Base-by-base conservation (phyloP, 306 rosid genomes). In the Vicia sativa region DNA sequence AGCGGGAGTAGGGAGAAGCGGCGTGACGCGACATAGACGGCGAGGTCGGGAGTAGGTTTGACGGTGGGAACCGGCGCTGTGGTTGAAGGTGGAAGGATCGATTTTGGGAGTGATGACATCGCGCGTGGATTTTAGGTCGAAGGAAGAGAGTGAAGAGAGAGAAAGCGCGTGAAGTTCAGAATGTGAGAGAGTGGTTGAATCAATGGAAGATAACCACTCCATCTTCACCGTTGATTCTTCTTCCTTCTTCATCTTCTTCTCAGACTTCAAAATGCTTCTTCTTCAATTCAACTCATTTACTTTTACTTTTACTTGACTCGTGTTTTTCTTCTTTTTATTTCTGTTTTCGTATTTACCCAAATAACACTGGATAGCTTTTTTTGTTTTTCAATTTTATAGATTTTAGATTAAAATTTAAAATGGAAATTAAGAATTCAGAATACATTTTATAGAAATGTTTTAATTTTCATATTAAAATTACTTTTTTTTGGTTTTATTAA, bases 11-110 rank as follows among this genome's bases (percentile, higher is more conserved):
- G 87, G 85, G 3, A 77, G 83, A 9, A 82, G 83, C 0, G 86
- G 87, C 3, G 84, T 68, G 12, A 83, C 84, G n/a, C 89, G 87
- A 29, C 89, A 90, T 9, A 90, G 91, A 75, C 80, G 95, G 48
- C 71, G 86, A 21, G 79, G 68, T 2, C 86, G 73, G 9, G 92
- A 86, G 79, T 84, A 91, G 46, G 95, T 86, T 76, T 91, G 97
- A 7, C 95, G 95, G 61, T 85, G 91, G 18, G 97, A 79, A 0
- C 97, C 96, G 3, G 91, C 83, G 72, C 92, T 88, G 72, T 91
- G 91, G 68, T 91, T 88, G 83, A 91, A 91, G 49, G 71, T 39
- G 0, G 92, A 44, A 2, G 82, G 95, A 69, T 91, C 97, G 75
- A 88, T 80, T 73, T 75, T 79, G 68, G 95, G 95, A 37, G 72